Evolutionary conservation across 2,329 filamentous ascomycete species (phyloP).

Genomic region (Beauveria brongniartii): DNA sequence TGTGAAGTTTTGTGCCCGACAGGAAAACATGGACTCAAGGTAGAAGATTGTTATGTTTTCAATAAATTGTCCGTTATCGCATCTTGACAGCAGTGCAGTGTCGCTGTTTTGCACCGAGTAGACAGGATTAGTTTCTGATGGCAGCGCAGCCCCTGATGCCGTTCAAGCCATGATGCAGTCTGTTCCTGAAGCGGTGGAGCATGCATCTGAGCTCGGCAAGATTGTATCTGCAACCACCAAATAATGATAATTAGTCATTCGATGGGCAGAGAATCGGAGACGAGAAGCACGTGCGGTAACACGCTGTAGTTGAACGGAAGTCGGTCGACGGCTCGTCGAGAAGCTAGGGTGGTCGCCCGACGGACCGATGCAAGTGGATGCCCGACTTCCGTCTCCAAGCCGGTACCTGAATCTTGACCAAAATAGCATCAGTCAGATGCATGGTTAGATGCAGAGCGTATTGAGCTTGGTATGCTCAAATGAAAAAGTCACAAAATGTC

Average conservation of each 20-base stretch:
- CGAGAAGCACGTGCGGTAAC: neutral
- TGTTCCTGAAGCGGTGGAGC: too few species aligned
- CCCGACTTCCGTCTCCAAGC: slow-evolving; percentile 8
- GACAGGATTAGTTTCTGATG: too few species aligned
- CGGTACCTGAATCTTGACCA: slow-evolving; percentile 1
- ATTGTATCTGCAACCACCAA: neutral
- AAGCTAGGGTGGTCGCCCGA: slow-evolving; percentile 10
- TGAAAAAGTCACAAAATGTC: neutral
- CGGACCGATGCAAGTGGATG: slow-evolving; percentile 9
- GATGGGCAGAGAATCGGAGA: neutral
- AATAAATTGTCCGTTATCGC: too few species aligned
- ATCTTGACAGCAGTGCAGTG: too few species aligned
- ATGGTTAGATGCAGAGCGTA: neutral
- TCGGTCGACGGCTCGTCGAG: slow-evolving; percentile 9
- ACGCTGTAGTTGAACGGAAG: slow-evolving; percentile 6
- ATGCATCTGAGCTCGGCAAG: too few species aligned
- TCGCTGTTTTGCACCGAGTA: too few species aligned
- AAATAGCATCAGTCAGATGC: neutral
- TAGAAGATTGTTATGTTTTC: too few species aligned
- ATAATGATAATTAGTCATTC: too few species aligned
- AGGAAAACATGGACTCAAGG: too few species aligned
- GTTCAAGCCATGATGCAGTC: too few species aligned
- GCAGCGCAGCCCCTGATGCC: too few species aligned
- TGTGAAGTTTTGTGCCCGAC: too few species aligned
- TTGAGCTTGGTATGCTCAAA: neutral